Evolutionary conservation across 352 stramenopile species (phyloP).

Genomic region (Phytophthora uliginosa): DNA sequence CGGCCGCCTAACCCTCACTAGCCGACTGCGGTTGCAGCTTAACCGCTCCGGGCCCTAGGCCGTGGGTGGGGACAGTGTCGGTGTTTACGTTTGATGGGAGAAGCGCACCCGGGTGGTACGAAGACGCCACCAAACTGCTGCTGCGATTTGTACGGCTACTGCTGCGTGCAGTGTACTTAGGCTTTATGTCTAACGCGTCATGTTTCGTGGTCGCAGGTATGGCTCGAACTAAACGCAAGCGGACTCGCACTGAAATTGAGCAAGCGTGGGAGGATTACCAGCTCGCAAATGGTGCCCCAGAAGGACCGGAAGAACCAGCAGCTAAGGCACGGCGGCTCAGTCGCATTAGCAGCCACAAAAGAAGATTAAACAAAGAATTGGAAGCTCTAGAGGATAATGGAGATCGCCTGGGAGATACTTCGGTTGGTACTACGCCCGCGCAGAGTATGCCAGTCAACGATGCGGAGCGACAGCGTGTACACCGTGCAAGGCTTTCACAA

Average conservation of each 20-base stretch:
- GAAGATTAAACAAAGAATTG: neutral
- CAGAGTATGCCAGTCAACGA: neutral
- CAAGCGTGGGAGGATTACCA: neutral
- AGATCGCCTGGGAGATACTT: neutral
- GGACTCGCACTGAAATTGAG: neutral
- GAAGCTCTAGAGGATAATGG: neutral
- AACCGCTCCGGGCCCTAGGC: neutral
- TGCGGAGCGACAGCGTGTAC: neutral
- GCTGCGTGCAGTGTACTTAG: conserved; percentile 9
- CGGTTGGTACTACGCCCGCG: neutral
- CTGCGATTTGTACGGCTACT: neutral
- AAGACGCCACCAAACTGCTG: neutral
- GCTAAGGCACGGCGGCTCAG: neutral
- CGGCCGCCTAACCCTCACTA: neutral
- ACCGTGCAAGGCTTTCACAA: neutral
- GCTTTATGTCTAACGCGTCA: conserved; percentile 13
- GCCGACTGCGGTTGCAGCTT: neutral
- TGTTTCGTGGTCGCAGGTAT: conserved; percentile 4
- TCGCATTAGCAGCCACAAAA: neutral
- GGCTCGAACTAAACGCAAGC: neutral
- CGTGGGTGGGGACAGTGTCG: neutral
- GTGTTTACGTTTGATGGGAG: neutral
- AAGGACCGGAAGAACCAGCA: neutral
- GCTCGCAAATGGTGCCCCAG: neutral
- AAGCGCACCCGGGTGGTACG: neutral